Base-by-base conservation (phyloP, 208 protist genomes). In the Leishmania major region DNA sequence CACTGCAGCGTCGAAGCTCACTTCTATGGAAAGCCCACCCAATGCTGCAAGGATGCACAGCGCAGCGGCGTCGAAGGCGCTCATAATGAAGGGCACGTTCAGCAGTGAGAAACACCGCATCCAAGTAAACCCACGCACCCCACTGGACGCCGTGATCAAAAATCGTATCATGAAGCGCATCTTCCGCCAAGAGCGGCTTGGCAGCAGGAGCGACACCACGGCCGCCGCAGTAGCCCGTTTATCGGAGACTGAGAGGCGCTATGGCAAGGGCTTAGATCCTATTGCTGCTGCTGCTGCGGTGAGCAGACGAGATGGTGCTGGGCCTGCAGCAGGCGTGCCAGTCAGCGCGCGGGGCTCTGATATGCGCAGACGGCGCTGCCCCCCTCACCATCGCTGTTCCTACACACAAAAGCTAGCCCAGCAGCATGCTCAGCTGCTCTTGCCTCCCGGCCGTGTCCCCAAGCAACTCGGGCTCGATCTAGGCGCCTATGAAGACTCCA, bases 121-220 rank as follows among this genome's bases (percentile, higher is more conserved):
- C 10, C 78, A 80, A 31, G 78, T 83, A 13, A 86, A 83, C 60
- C 51, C 78, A 15, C 78, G 83, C 64, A 55, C 78, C 31, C 83
- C 73, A 17, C 75, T 86, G 31, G 83, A 86, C 59, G 75, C 83
- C 11, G 77, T 80, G 37, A 86, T 78, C 75, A 86, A 82, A 49
- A 66, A 86, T 17, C 83, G 83, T 40, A 86, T 86, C 43, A 82
- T 80, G 74, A 66, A 80, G 49, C 78, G 83, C 4, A 77, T 86
- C 10, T 86, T 86, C 69, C 80, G 45, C 37, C 73, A 86, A 45
- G 75, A 79, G 40, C 69, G 76, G 59, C 75, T 62, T 59, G 74
- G 43, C 43, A 67, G 62, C 22, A 75, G 67, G 13, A 45, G 40
- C 28, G 55, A 77, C 47, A 81, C 25, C 5, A 25, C 81, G 3